Base-by-base conservation (phyloP, 306 rosid species). In the Sicyos edulis region DNA sequence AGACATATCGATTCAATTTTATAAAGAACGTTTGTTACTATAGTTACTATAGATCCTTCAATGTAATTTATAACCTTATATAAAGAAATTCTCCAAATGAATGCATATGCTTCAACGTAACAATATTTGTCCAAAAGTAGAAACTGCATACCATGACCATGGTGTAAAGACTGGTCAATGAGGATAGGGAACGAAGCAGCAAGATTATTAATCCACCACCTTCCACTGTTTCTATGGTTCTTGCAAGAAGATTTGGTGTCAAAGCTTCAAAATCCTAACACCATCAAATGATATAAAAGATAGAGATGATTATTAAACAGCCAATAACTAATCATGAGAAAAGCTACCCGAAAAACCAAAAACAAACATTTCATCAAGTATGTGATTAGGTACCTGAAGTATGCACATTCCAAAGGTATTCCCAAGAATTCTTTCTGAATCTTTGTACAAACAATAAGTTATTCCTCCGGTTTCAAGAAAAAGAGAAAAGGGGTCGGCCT, bases 171-270 rank as follows among this genome's bases (percentile, higher is more conserved):
- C 91, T 93, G 77, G 99, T 91, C 77, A 93, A 81, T 5, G 99
- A 93, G 72, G 95, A 66, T 24, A 93, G 76, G 69, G 99, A 84
- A 66, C 85, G 95, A 70, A 93, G 82, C 57, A 93, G 79, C 84
- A 93, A 83, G 76, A 93, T 53, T 66, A 93, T 55, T 79, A 93
- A n/a, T 54, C 99, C 99, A 52, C 99, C 99, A 76, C 99, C 99
- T 83, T 93, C 96, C 73, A 91, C 99, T 0, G 99, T 93, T 83
- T 93, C 99, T 76, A 93, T 89, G 0, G 99, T 87, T 80, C 99
- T 88, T 71, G 97, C 99, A 3, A 93, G 85, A 47, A 91, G 87
- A 85, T 93, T 93, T 29, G 99, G 97, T 7, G 97, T 91, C 86
- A 93, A 61, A 11, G 97, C 99, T 79, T 88, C 99, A 75, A 90